Percentiles rank a stretch among this genome's conserved stretches.
Conservation (phyloP, 73 alveolate species). For the Blepharisma stoltei region DNA sequence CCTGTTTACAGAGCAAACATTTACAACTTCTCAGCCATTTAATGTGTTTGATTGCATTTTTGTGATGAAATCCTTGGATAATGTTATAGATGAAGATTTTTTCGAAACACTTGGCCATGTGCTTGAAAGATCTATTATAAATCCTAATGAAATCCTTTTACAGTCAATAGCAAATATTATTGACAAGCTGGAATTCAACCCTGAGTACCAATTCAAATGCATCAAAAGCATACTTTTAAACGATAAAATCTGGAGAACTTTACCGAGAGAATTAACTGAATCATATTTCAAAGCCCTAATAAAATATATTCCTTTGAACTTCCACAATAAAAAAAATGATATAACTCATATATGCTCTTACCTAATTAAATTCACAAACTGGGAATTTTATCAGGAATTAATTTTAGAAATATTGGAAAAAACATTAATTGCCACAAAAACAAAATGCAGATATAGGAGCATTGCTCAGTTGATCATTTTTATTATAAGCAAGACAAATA, state of each 20-base stretch:
- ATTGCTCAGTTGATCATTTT: no score
- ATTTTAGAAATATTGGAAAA: slow-evolving; percentile 20
- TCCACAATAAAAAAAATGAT: background rate
- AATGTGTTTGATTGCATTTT: background rate
- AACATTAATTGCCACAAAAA: background rate
- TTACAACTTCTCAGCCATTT: background rate
- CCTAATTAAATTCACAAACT: background rate
- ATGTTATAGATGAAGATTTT: background rate
- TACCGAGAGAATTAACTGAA: background rate
- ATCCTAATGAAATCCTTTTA: slow-evolving; percentile 1
- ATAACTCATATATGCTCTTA: background rate
- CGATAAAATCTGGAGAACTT: background rate
- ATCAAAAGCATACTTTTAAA: slow-evolving; percentile 10
- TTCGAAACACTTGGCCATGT: background rate
- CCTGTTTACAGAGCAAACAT: background rate
- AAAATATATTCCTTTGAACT: background rate
- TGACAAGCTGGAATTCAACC: slow-evolving; percentile 12
- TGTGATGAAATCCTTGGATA: background rate
- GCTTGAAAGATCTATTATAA: background rate
- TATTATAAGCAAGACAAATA: no score
- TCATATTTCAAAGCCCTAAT: background rate
- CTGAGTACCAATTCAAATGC: background rate
- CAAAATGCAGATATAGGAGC: background rate
- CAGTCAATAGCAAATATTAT: slow-evolving; percentile 5
- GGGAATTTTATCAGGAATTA: background rate